These are phyloP conservation scores for Scedosporium boydii DNA, from an alignment of 2,329 filamentous ascomycete genomes.

Conservation along the genomic window DNA sequence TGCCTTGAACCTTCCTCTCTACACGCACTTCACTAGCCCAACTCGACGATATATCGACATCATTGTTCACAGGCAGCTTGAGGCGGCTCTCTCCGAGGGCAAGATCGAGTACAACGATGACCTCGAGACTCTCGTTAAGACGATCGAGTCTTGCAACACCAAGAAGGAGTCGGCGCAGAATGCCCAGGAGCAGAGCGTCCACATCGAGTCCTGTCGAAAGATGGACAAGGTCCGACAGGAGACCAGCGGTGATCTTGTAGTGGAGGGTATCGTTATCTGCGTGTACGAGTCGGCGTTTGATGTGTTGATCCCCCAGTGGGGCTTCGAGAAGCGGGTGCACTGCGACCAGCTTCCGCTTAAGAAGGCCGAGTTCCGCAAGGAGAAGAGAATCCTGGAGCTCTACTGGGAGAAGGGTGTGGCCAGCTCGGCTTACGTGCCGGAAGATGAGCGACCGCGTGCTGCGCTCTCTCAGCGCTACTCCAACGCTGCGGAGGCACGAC, in stretches of 20 bases:
- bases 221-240: conserved; percentile 91
- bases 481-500: conserved; percentile 66
- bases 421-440: conserved; percentile 89
- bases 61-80: conserved; percentile 88
- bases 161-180: conserved; percentile 98
- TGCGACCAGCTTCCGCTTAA: conserved; percentile 95
- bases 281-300: conserved; percentile 99
- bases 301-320: conserved; percentile 94
- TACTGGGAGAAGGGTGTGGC: conserved; percentile 99
- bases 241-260: conserved; percentile 82
- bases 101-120: conserved; percentile 82
- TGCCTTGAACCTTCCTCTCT: conserved; percentile 81
- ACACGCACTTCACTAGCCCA: conserved; percentile 96
- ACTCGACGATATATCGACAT: conserved; percentile 92
- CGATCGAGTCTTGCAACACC: conserved; percentile 89
- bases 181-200: conserved; percentile 96
- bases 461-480: conserved; percentile 63
- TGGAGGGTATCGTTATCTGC: conserved; percentile 89
- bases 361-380: conserved; percentile 99
- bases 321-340: conserved; percentile 98
- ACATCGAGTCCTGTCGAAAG: conserved; percentile 91
- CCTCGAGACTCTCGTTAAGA: conserved; percentile 79
- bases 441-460: conserved; percentile 89
- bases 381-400: conserved; percentile 84
- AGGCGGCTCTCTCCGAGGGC: conserved; percentile 73